Evolutionary conservation across 1,284 basidiomycete genomes (phyloP).

Genomic region (Trametes hirsuta): DNA sequence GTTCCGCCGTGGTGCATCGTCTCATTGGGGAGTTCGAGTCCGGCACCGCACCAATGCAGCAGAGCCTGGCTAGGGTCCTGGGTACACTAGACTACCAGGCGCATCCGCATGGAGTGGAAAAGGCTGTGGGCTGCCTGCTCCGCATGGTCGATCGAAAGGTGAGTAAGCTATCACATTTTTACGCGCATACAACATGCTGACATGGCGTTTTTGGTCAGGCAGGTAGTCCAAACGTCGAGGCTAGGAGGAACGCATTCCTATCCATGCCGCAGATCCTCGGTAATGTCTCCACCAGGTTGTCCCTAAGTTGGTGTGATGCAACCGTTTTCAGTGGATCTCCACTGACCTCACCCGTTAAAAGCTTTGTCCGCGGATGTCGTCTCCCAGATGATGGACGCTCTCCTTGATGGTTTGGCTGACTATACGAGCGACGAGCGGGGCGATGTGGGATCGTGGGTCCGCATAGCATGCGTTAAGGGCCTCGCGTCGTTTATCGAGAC

Average conservation of each 20-base stretch:
- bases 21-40: constrained; percentile 69
- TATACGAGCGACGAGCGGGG: constrained; percentile 95
- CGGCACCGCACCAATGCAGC: constrained; percentile 63
- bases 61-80: constrained; percentile 78
- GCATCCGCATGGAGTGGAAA: constrained; percentile 53
- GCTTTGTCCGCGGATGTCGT: constrained; percentile 51
- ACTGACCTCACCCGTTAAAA: constrained; percentile 31
- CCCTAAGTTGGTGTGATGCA: constrained; percentile 45
- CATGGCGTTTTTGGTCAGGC: constrained; percentile 24
- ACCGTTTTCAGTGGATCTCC: neutral
- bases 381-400: constrained; percentile 50
- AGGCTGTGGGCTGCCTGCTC: constrained; percentile 63
- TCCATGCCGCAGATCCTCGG: constrained; percentile 64
- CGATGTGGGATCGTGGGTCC: constrained; percentile 97
- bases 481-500: constrained; percentile 53
- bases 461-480: constrained; percentile 74
- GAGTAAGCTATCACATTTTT: constrained; percentile 24
- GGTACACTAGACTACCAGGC: constrained; percentile 71
- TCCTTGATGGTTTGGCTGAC: constrained; percentile 78
- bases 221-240: constrained; percentile 59
- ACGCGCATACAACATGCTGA: too few relatives aligned
- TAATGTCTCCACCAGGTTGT: constrained; percentile 47
- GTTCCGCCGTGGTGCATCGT: constrained; percentile 62
- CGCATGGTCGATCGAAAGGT: constrained; percentile 61
- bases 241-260: constrained; percentile 70